These are phyloP conservation scores for Aspergillus bertholletiae DNA, from an alignment of 495 filamentous ascomycete genomes.

Conservation along the genomic window DNA sequence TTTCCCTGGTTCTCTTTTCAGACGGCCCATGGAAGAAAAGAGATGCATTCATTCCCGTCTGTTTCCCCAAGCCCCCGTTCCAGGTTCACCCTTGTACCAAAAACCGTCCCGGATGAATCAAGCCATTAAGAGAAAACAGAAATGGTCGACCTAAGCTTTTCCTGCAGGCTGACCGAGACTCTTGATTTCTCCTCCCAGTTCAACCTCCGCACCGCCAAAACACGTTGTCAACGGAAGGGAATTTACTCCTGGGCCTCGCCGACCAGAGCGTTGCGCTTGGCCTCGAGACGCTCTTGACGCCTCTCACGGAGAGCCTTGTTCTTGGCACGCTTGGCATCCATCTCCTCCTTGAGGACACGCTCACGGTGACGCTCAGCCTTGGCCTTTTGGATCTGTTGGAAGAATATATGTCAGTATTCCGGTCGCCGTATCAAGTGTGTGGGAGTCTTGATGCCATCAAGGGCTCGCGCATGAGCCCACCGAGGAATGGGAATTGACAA, in stretches of 20 bases:
- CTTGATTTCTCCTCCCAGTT: conserved; percentile 21
- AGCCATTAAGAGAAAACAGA: conserved; percentile 21
- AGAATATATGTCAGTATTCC: conserved; percentile 24
- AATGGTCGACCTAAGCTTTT: conserved; percentile 15
- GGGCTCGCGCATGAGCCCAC: neutral
- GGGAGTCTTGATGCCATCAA: neutral
- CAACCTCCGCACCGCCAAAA: conserved; percentile 45
- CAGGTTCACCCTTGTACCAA: conserved; percentile 14
- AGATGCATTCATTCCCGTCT: conserved; percentile 12
- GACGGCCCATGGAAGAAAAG: conserved; percentile 2
- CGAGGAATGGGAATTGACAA: neutral
- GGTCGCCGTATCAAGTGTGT: neutral
- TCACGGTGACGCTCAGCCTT: conserved; percentile 98
- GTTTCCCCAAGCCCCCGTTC: conserved; percentile 12
- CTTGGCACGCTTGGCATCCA: conserved; percentile 99
- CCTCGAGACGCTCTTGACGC: conserved; percentile 78
- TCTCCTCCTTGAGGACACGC: conserved; percentile 93
- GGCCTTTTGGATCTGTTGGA: conserved; percentile 91
- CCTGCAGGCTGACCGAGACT: conserved; percentile 21
- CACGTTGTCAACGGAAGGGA: conserved; percentile 30
- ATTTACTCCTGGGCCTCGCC: conserved; percentile 70
- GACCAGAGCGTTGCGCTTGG: conserved; percentile 82
- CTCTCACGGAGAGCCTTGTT: conserved; percentile 99
- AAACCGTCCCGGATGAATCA: conserved; percentile 29
- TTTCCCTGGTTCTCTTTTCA: conserved; percentile 12